These are phyloP conservation scores for Clarireedia paspali DNA, from an alignment of 2,329 filamentous ascomycete species.

Conservation along the genomic window DNA sequence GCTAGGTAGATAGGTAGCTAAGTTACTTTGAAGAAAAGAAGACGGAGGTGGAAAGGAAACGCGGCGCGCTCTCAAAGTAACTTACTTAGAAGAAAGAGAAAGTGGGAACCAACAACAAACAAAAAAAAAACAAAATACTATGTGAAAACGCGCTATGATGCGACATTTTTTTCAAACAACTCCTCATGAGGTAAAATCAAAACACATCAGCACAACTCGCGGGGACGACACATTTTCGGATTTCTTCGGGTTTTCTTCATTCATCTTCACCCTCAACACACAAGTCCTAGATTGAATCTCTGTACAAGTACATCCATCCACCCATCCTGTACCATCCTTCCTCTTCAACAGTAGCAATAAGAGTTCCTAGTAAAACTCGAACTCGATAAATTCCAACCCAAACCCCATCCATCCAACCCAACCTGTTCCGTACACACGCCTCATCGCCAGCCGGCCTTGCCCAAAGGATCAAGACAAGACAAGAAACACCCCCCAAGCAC, in stretches of 20 bases:
- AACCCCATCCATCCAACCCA: background rate
- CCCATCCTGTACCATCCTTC: background rate
- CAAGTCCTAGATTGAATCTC: background rate
- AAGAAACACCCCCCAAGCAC: too few species aligned
- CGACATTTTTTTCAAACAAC: too few species aligned
- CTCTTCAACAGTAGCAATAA: background rate
- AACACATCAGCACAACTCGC: too few species aligned
- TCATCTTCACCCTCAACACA: background rate
- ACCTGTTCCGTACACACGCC: background rate
- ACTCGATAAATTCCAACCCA: background rate
- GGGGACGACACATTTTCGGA: too few species aligned
- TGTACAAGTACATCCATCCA: slow-evolving; percentile 17
- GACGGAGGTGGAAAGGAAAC: background rate
- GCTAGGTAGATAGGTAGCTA: background rate
- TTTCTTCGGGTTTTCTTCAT: background rate
- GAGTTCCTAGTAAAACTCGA: too few species aligned
- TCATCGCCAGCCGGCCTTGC: too few species aligned
- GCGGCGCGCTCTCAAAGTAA: background rate
- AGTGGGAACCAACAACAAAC: background rate
- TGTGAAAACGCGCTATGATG: too few species aligned
- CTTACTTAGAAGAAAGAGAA: background rate
- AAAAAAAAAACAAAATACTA: too few species aligned
- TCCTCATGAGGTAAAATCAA: too few species aligned
- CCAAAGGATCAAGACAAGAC: too few species aligned
- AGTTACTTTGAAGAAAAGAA: background rate